phyloP scores from a whole-genome alignment of 2,329 filamentous ascomycete species.

The Colletotrichum shisoi region DNA sequence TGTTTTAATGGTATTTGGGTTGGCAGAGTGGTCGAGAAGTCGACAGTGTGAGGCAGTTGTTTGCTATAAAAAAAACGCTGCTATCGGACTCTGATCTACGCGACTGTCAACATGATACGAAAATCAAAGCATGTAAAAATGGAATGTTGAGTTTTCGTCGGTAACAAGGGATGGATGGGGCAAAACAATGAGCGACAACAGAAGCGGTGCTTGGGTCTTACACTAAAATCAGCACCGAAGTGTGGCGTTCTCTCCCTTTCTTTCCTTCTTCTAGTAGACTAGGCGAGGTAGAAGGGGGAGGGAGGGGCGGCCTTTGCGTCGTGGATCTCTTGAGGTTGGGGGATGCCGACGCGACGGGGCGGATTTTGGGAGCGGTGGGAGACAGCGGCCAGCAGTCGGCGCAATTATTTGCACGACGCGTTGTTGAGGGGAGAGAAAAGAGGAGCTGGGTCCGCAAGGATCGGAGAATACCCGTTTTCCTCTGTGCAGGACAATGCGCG shows the following conservation, averaged over 20 bases:
- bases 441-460: conserved; percentile 19
- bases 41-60: conserved; percentile 46
- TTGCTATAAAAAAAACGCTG: conserved; percentile 41
- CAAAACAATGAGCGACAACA: conserved; percentile 11
- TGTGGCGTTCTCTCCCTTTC: conserved; percentile 33
- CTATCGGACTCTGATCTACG: conserved; percentile 41
- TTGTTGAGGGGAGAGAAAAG: conserved; percentile 24
- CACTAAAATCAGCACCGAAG: conserved; percentile 45
- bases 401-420: conserved; percentile 12
- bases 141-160: neutral
- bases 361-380: neutral
- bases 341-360: conserved; percentile 11
- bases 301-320: conserved; percentile 4
- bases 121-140: neutral
- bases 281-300: neutral
- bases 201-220: conserved; percentile 40
- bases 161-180: conserved; percentile 1
- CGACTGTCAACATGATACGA: conserved; percentile 19
- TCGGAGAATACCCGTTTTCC: conserved; percentile 23
- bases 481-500: conserved; percentile 5
- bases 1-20: neutral
- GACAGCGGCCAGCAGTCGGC: conserved; percentile 1
- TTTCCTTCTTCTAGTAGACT: neutral
- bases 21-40: conserved; percentile 36
- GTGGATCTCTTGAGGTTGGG: conserved; percentile 1